phyloP scores from a whole-genome alignment of 2,329 filamentous ascomycete genomes.

The Pseudogymnoascus sp. region DNA sequence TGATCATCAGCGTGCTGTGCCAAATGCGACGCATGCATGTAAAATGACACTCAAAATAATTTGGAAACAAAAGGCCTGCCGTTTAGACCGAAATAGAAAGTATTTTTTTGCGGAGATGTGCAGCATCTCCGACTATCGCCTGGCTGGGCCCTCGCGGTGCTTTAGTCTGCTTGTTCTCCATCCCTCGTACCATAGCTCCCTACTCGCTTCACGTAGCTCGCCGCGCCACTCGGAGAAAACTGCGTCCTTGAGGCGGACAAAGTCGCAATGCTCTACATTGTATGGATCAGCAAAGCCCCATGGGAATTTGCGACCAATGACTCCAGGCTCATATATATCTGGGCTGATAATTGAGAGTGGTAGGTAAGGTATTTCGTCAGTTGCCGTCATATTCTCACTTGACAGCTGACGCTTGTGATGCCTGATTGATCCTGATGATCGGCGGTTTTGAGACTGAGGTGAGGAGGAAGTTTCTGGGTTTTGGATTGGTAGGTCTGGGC shows the following conservation, averaged over 20 bases:
- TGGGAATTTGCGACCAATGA: conserved; percentile 79
- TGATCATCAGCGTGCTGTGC: not conserved
- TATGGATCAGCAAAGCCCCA: conserved; percentile 97
- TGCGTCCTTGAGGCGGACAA: conserved; percentile 77
- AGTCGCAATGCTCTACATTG: conserved; percentile 87
- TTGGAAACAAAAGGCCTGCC: conserved; percentile 8
- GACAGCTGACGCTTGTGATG: conserved; percentile 21
- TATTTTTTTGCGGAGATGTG: not conserved
- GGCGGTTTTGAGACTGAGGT: conserved; percentile 32
- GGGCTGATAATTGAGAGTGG: conserved; percentile 92
- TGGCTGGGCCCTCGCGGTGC: not conserved
- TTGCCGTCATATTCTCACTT: conserved; percentile 38
- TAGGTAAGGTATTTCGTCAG: conserved; percentile 57
- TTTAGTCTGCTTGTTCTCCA: conserved; percentile 73
- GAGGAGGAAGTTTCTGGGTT: conserved; percentile 23
- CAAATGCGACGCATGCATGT: conserved; percentile 4
- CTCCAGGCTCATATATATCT: conserved; percentile 73
- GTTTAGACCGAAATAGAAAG: conserved; percentile 7
- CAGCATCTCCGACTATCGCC: not conserved
- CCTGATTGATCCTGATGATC: conserved; percentile 27
- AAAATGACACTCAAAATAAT: conserved; percentile 9
- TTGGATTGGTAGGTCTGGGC: conserved; percentile 34
- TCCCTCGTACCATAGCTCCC: conserved; percentile 89
- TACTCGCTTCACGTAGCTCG: conserved; percentile 81
- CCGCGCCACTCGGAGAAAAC: conserved; percentile 90